Base-by-base conservation (phyloP, 1,139 yeast species). In the Candida sanyaensis region DNA sequence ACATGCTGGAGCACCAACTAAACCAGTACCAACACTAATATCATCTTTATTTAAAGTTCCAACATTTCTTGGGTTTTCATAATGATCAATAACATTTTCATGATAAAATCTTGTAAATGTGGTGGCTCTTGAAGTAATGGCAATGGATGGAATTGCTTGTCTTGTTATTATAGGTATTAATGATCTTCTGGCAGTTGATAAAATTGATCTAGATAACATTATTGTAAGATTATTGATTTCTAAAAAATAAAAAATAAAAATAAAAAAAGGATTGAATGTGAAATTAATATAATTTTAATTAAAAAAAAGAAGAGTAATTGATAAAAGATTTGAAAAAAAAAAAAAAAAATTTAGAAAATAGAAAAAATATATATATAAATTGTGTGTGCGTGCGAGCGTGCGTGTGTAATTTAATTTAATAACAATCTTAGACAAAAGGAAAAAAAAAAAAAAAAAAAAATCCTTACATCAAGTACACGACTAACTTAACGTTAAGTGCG, bases 1-100 rank as follows among this genome's bases (percentile, higher is more conserved):
- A 75, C 99, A 93, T 0, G 99, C 99, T 48, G 99, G 99, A 0
- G 99, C 99, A 47, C 99, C 93, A 17, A 93, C 99, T 41, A 93
- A 80, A 1, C 99, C 99, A 2, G 99, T 93, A 41, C 99, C 99
- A n/a, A 93, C 98, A 57, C 84, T 81, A 24, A 69, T 62, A 52
- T 83, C 81, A 53, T 77, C 78, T 71, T 92, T 91, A 69, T 91
- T 90, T 69, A 93, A 72, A 6, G 97, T 81, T 17, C 99, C 99
- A 40, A 93, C 99, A 65, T 93, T 93, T 68, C 99, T 82, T 51
- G 99, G 99, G 73, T 92, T 92, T 63, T 89, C 85, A 71, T 93
- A 93, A 68, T 93, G 99, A 66, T 93, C 99, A 58, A 93, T 86
- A 42, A 80, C 85, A 63, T 86, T 86, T 50, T 86, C 88, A 59